phyloP scores from a whole-genome alignment of 2,329 filamentous ascomycete species.

The Paecilomyces formosus region DNA sequence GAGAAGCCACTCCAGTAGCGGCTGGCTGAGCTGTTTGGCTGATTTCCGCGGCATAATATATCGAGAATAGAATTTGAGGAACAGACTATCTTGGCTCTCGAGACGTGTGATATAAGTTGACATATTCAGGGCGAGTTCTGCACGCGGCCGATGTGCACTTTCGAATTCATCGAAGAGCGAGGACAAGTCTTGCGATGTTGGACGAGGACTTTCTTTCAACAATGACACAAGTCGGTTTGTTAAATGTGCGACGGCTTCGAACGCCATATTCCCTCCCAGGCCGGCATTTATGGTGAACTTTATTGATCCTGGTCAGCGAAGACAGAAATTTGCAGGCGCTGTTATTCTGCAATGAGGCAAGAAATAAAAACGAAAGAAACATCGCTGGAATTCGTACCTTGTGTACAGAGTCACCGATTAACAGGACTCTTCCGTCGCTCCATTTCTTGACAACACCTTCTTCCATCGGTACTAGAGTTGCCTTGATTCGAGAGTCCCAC shows the following conservation, averaged over 20 bases:
- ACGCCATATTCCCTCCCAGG: not conserved
- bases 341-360: not conserved
- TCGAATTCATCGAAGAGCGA: not conserved
- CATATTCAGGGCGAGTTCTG: not conserved
- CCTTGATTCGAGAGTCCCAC: not conserved
- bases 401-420: not conserved
- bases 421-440: not conserved
- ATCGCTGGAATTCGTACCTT: not conserved
- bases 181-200: not conserved
- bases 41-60: not conserved
- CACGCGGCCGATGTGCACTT: not conserved
- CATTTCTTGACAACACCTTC: not conserved
- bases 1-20: not conserved
- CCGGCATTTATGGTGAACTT: not conserved
- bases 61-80: not conserved
- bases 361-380: not conserved
- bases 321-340: not conserved
- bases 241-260: not conserved
- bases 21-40: not conserved
- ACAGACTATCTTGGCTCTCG: not conserved
- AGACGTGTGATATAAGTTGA: not conserved
- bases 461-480: not conserved
- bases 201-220: not conserved
- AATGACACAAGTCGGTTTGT: not conserved
- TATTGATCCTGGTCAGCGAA: not conserved